Conservation (phyloP, 805 yeast species). For the Starmerella sp. region DNA sequence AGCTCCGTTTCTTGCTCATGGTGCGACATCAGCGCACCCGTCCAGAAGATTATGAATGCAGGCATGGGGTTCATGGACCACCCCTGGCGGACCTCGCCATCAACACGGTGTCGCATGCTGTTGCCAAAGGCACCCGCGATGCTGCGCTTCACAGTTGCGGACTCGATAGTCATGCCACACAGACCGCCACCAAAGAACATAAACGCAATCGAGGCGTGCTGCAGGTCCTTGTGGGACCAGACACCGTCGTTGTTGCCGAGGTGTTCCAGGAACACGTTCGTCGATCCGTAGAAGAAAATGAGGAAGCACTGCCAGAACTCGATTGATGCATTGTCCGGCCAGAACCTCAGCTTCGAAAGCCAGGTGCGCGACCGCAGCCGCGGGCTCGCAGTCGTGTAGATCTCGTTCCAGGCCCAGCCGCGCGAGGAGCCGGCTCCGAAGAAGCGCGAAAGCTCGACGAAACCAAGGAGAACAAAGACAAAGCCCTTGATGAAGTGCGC, state of each 20-base stretch:
- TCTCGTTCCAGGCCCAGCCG: conserved; percentile 86
- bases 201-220: conserved; percentile 83
- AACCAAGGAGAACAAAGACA: conserved; percentile 66
- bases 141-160: conserved; percentile 28
- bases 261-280: conserved; percentile 87
- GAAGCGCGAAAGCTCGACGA: conserved; percentile 73
- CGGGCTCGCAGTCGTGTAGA: conserved; percentile 11
- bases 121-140: conserved; percentile 20
- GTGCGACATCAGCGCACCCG: conserved; percentile 89
- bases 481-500: conserved; percentile 97
- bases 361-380: conserved; percentile 16
- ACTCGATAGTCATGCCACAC: conserved; percentile 76
- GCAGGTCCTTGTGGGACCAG: conserved; percentile 85
- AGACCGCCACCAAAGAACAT: conserved; percentile 86
- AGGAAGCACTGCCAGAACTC: conserved; percentile 72
- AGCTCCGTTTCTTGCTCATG: conserved; percentile 75
- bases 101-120: background rate
- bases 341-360: conserved; percentile 7
- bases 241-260: conserved; percentile 64
- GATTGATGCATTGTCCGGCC: conserved; percentile 52
- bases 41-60: conserved; percentile 85
- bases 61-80: conserved; percentile 93
- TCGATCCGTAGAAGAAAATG: conserved; percentile 76
- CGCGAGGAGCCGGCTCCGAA: conserved; percentile 63
- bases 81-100: conserved; percentile 21